Conservation (phyloP, 352 stramenopile genomes). For the Thraustochytrium sp. region DNA sequence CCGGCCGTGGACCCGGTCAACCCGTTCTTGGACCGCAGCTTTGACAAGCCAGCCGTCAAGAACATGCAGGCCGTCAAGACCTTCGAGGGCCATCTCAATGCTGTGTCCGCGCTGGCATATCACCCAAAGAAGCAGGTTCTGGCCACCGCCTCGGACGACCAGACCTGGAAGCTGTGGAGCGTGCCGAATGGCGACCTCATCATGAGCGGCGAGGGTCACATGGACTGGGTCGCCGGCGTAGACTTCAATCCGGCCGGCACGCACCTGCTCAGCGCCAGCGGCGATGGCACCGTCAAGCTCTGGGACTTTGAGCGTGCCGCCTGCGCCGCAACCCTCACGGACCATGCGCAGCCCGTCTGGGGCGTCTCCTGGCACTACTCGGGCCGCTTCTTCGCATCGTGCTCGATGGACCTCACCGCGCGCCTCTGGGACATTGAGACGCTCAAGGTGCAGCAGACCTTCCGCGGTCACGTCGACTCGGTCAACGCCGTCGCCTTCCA, state of each 20-base stretch:
- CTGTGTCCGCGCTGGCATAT: conserved; percentile 76
- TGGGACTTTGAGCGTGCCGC: conserved; percentile 83
- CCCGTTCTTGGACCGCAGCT: conserved; percentile 52
- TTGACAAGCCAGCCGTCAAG: conserved; percentile 53
- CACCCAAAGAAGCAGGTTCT: conserved; percentile 83
- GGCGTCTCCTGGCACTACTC: conserved; percentile 83
- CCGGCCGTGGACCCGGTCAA: conserved; percentile 47
- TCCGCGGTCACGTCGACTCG: conserved; percentile 86
- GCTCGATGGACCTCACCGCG: conserved; percentile 87
- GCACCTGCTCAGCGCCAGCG: conserved; percentile 79
- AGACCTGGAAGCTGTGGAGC: conserved; percentile 90
- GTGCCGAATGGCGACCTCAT: conserved; percentile 82
- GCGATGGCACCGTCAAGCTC: conserved; percentile 86
- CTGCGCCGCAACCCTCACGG: conserved; percentile 76
- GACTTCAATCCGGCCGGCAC: conserved; percentile 82
- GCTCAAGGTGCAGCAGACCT: conserved; percentile 59
- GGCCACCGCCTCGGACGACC: conserved; percentile 84
- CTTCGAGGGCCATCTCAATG: conserved; percentile 79
- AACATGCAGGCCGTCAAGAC: conserved; percentile 71
- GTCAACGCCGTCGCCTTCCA: conserved; percentile 88
- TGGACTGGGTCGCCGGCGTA: conserved; percentile 78
- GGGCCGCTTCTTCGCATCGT: conserved; percentile 80
- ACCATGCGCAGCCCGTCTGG: conserved; percentile 88
- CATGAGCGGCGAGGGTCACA: conserved; percentile 87
- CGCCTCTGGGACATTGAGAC: conserved; percentile 79